Conservation (phyloP, 2,329 filamentous ascomycete species). For the Stachybotrys echinatus region DNA sequence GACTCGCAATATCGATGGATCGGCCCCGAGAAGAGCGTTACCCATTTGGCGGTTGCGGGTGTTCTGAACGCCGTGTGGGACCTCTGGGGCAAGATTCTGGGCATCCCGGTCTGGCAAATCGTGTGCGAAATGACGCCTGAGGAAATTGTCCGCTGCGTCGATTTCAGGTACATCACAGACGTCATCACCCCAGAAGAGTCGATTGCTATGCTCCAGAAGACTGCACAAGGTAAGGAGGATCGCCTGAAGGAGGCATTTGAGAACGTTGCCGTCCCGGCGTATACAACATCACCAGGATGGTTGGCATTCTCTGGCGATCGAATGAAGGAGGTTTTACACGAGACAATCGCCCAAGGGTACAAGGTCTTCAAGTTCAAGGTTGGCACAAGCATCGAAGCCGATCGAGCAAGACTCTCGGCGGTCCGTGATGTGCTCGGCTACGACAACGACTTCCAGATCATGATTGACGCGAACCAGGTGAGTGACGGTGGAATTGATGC, state of each 20-base stretch:
- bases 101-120: slow-evolving; percentile 86
- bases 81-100: slow-evolving; percentile 82
- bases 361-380: slow-evolving; percentile 89
- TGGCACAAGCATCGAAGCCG: slow-evolving; percentile 65
- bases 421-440: slow-evolving; percentile 76
- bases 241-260: slow-evolving; percentile 69
- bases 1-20: slow-evolving; percentile 93
- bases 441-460: slow-evolving; percentile 76
- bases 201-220: slow-evolving; percentile 60
- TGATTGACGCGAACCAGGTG: slow-evolving; percentile 74
- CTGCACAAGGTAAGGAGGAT: slow-evolving; percentile 62
- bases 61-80: slow-evolving; percentile 93
- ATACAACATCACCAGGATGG: slow-evolving; percentile 88
- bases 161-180: slow-evolving; percentile 92
- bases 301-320: slow-evolving; percentile 85
- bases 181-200: slow-evolving; percentile 86
- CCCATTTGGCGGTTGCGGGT: slow-evolving; percentile 82
- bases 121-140: slow-evolving; percentile 86
- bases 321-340: slow-evolving; percentile 68
- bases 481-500: too few species aligned
- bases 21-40: slow-evolving; percentile 83
- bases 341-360: slow-evolving; percentile 74
- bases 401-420: slow-evolving; percentile 64
- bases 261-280: slow-evolving; percentile 76
- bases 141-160: slow-evolving; percentile 81